phyloP scores from a whole-genome alignment of 768 basidiomycete species.

The Multifurca ochricompacta region DNA sequence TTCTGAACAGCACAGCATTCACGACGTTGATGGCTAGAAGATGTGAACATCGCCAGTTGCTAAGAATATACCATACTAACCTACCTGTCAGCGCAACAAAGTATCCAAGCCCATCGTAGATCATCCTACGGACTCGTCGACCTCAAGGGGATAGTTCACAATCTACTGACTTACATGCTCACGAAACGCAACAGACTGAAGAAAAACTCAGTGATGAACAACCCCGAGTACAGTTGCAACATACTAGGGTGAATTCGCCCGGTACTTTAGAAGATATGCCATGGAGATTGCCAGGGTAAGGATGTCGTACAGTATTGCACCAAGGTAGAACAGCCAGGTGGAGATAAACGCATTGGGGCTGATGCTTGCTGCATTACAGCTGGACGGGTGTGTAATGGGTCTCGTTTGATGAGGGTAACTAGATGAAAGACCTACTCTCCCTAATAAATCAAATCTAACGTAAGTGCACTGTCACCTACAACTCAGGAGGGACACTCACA shows the following conservation, averaged over 20 bases:
- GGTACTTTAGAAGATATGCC: constrained; percentile 43
- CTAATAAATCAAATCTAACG: constrained; percentile 20
- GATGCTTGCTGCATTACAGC: constrained; percentile 38
- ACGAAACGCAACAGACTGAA: constrained; percentile 23
- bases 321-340: constrained; percentile 52
- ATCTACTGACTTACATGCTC: constrained; percentile 21
- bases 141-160: background rate
- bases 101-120: constrained; percentile 62
- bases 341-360: constrained; percentile 24
- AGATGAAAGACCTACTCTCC: constrained; percentile 27
- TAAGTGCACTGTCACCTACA: background rate
- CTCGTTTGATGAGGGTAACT: background rate
- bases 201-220: background rate
- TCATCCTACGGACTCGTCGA: constrained; percentile 38
- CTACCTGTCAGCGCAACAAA: constrained; percentile 47
- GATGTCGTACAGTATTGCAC: constrained; percentile 51
- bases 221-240: background rate
- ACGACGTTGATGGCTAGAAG: constrained; percentile 23
- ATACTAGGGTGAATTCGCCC: constrained; percentile 30
- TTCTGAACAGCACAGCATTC: constrained; percentile 24
- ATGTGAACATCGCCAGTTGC: background rate
- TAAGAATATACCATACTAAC: background rate
- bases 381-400: constrained; percentile 22
- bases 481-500: background rate
- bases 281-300: constrained; percentile 43